A percentile compares a stretch with the other conserved stretches of the same genome.
Evolutionary conservation across 176 grass and related monocot genomes (phyloP).

Genomic region (Carex myosuroides): DNA sequence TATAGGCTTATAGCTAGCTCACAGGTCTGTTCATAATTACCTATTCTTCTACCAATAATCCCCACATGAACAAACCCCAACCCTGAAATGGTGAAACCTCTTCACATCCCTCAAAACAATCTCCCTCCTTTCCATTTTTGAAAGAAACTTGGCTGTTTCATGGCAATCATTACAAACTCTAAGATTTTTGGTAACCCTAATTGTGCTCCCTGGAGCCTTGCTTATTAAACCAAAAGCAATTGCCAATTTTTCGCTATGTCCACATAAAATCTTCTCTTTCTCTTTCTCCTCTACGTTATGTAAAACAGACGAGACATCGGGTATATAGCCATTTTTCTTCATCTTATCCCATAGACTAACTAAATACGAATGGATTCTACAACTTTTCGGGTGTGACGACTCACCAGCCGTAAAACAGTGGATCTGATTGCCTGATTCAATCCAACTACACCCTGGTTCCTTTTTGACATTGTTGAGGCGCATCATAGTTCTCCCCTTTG

Average conservation of each 20-base stretch:
- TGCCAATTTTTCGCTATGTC: slow-evolving; percentile 89
- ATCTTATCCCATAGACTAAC: slow-evolving; percentile 65
- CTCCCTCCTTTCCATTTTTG: slow-evolving; percentile 52
- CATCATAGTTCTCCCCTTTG: slow-evolving; percentile 53
- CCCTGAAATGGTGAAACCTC: slow-evolving; percentile 76
- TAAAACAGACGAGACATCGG: slow-evolving; percentile 74
- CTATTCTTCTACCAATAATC: slow-evolving; percentile 61
- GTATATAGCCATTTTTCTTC: slow-evolving; percentile 53
- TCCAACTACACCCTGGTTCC: slow-evolving; percentile 91
- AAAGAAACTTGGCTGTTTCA: slow-evolving; percentile 76
- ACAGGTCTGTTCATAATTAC: background rate
- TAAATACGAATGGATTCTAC: slow-evolving; percentile 46
- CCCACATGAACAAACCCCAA: slow-evolving; percentile 76
- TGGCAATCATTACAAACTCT: slow-evolving; percentile 96
- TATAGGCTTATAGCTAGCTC: background rate
- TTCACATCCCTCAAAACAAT: slow-evolving; percentile 70
- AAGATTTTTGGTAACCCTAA: slow-evolving; percentile 90
- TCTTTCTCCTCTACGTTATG: slow-evolving; percentile 63
- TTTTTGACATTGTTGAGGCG: slow-evolving; percentile 49
- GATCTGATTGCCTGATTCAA: slow-evolving; percentile 44
- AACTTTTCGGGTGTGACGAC: slow-evolving; percentile 63
- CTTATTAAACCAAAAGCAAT: slow-evolving; percentile 71
- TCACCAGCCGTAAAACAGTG: slow-evolving; percentile 73
- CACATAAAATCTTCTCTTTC: slow-evolving; percentile 55
- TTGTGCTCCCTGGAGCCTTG: slow-evolving; percentile 39